A percentile compares a stretch with the other conserved stretches of the same genome.
phyloP scores from a whole-genome alignment of 495 filamentous ascomycete genomes.

The Daldinia vernicosa region DNA sequence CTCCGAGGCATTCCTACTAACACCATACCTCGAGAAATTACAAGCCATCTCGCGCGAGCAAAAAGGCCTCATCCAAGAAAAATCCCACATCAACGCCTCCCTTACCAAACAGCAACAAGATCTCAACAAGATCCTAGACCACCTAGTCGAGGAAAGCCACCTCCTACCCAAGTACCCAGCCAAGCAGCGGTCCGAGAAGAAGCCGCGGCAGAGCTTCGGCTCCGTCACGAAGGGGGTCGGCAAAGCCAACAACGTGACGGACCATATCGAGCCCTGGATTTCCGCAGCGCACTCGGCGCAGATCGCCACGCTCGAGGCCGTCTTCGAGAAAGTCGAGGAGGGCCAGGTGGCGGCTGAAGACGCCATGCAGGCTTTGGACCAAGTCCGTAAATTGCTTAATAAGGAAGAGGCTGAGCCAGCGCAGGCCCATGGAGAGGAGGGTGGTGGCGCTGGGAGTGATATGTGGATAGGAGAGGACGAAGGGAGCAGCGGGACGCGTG shows the following conservation, averaged over 20 bases:
- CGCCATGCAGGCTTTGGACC: slow-evolving; percentile 51
- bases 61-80: slow-evolving; percentile 69
- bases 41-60: slow-evolving; percentile 69
- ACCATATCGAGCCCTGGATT: slow-evolving; percentile 58
- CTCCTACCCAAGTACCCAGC: slow-evolving; percentile 70
- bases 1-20: slow-evolving; percentile 55
- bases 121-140: slow-evolving; percentile 63
- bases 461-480: slow-evolving; percentile 49
- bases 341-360: slow-evolving; percentile 56
- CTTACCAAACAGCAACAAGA: slow-evolving; percentile 69
- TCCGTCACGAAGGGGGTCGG: slow-evolving; percentile 40
- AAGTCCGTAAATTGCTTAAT: slow-evolving; percentile 52
- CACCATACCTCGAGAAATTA: slow-evolving; percentile 63
- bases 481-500: slow-evolving; percentile 26
- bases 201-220: slow-evolving; percentile 34
- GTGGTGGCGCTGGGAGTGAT: slow-evolving; percentile 43
- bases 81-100: slow-evolving; percentile 65
- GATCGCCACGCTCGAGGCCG: slow-evolving; percentile 56
- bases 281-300: slow-evolving; percentile 60
- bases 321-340: slow-evolving; percentile 59
- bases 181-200: slow-evolving; percentile 39
- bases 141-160: slow-evolving; percentile 73
- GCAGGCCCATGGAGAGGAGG: slow-evolving; percentile 21
- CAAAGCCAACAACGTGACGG: slow-evolving; percentile 50
- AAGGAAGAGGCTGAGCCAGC: slow-evolving; percentile 26